Base-by-base conservation (phyloP, 441 rosid species). In the Gossypium lobatum region DNA sequence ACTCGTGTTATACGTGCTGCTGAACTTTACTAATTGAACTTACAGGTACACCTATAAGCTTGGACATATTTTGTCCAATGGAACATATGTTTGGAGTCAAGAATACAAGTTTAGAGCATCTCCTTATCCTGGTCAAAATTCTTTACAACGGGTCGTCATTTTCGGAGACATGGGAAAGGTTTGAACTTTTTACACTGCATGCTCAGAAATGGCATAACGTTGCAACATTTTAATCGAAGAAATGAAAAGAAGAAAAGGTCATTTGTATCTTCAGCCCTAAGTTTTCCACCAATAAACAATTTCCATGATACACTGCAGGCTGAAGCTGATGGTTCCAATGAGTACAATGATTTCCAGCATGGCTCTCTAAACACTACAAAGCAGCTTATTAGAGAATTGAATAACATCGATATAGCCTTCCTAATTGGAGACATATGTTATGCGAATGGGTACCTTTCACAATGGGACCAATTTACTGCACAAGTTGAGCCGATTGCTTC, bases 111-210 rank as follows among this genome's bases (percentile, higher is more conserved):
- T 93, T 80, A 89, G 73, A 80, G 88, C 96, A 71, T 89, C 98
- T 75, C 98, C 98, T 31, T 91, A 79, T 76, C 95, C 96, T 0
- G 97, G 98, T 13, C 89, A 91, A 83, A 81, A 72, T 76, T 91
- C 97, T 68, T 66, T 89, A 46, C 98, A 93, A 26, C 94, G 83
- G 0, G 88, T 93, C 14, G 85, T 93, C 3, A 84, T 91, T 80
- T 91, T 90, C 68, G 96, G 98, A 3, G 97, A 93, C 82, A 88
- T 93, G 98, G 98, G 98, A 85, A 93, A 91, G 96, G 98, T 91
- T 76, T 73, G 79, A 78, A 52, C 25, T 16, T 16, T 59, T 58
- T 14, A 39, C 23, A 26, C 39, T 6, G 26, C 46, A 16, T 68
- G 46, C 20, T n/a, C 5, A 2, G 14, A 57, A 57, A 34, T 34